A percentile compares a stretch with the other conserved stretches of the same genome.
Evolutionary conservation across 768 basidiomycete genomes (phyloP).

Genomic region (Pulveroboletus sp.): DNA sequence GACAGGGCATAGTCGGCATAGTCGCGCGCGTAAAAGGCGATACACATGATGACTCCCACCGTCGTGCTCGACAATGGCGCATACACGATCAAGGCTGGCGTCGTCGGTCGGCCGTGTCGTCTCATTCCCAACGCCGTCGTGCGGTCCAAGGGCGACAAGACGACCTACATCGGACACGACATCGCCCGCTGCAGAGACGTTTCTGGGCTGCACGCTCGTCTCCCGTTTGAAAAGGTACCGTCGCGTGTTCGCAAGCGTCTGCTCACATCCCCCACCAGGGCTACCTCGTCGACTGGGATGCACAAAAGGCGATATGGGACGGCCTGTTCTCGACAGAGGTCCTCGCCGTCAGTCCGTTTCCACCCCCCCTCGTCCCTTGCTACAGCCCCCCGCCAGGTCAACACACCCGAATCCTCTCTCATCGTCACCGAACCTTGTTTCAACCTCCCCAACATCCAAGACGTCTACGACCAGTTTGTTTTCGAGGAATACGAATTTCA

Average conservation of each 20-base stretch:
- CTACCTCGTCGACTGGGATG: constrained; percentile 92
- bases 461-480: constrained; percentile 91
- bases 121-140: constrained; percentile 81
- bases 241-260: neutral
- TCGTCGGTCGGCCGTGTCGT: too few relatives aligned
- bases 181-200: constrained; percentile 74
- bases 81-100: constrained; percentile 73
- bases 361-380: neutral
- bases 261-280: constrained; percentile 53
- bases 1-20: constrained; percentile 80
- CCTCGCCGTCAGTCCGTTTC: constrained; percentile 49
- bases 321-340: constrained; percentile 74
- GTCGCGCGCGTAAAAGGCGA: constrained; percentile 74
- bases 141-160: constrained; percentile 80
- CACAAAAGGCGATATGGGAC: constrained; percentile 94
- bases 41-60: constrained; percentile 55
- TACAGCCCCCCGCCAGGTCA: constrained; percentile 47
- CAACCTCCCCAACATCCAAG: constrained; percentile 89
- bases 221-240: constrained; percentile 84
- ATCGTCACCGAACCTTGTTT: constrained; percentile 93
- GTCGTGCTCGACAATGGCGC: constrained; percentile 89
- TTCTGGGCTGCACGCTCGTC: constrained; percentile 75
- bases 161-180: constrained; percentile 85
- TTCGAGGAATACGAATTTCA: constrained; percentile 97
- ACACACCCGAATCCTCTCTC: constrained; percentile 69